phyloP scores from a whole-genome alignment of 805 yeast genomes.

The Monosporozyma servazzii region DNA sequence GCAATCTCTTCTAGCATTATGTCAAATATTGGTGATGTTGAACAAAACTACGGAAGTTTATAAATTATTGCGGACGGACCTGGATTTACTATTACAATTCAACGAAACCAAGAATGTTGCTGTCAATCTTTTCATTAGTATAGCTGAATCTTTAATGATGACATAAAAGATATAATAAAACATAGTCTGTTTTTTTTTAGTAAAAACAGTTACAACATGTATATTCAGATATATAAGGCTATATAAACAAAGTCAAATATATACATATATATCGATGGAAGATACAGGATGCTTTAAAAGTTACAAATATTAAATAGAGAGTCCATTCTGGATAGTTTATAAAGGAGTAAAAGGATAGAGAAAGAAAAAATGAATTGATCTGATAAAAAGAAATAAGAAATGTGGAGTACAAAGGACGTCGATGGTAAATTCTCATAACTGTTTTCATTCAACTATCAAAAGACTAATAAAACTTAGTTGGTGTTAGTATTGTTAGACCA shows the following conservation, averaged over 20 bases:
- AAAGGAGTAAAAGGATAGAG: neutral
- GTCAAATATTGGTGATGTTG: constrained; percentile 36
- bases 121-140: neutral
- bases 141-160: neutral
- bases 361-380: neutral
- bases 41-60: constrained; percentile 34
- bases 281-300: neutral
- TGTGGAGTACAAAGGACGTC: neutral
- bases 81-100: constrained; percentile 6
- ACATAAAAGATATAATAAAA: neutral
- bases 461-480: neutral
- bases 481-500: constrained; percentile 2
- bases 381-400: neutral
- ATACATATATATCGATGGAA: neutral
- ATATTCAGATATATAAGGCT: neutral
- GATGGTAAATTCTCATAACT: neutral
- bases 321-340: neutral
- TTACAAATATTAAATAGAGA: neutral
- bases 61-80: constrained; percentile 4
- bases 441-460: neutral
- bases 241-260: neutral
- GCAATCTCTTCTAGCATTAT: constrained; percentile 40
- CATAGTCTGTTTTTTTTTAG: no score
- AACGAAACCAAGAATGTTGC: neutral
- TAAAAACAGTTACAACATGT: neutral